Base-by-base conservation (phyloP, 2,329 filamentous ascomycete species). In the Celoporthe dispersa region DNA sequence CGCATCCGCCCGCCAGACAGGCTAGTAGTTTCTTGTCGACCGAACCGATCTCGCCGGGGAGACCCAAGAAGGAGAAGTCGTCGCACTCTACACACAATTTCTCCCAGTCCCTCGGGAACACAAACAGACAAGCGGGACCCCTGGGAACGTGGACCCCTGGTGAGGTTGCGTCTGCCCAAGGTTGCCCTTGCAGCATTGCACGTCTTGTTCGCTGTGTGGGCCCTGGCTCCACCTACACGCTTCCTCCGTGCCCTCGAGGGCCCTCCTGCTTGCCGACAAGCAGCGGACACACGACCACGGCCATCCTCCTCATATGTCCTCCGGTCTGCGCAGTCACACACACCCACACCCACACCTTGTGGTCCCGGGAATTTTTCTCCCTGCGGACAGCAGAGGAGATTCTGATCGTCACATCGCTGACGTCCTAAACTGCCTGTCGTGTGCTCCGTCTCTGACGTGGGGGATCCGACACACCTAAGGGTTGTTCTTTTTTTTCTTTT, bases 391-490 rank as follows among this genome's bases (percentile, higher is more conserved):
- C 66, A 39, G 61, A 59, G 53, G 69, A 71, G 48, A 71, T 71
- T 71, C 69, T 61, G 69, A 71, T 71, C 69, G 63, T 69, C 69
- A 64, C 69, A 16, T 60, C 57, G 57, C 57, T 60, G 57, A 60
- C 31, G 57, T 37, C 57, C 55, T n/a, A 16, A 37, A 60, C 57
- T 31, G 16, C 57, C 65, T 53, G 37, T 39, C 9, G 35, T 66
- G n/a, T 62, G 66, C 53, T 57, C 62, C 66, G 63, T 66, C 61
- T 60, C 37, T 62, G 37, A 31, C 57, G 37, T 41, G 63, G 44
- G 68, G 63, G 48, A 68, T 64, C 59, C 1, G 59, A 22, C 53
- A 28, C 37, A 57, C 31, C 63, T 51, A 59, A 59, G 57, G 41
- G 19, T 48, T 65, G 37, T 65, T 66, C 53, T 22, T 60, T 19